These are phyloP conservation scores for Xylaria sp. DNA, from an alignment of 2,329 filamentous ascomycete genomes.

Conservation along the genomic window DNA sequence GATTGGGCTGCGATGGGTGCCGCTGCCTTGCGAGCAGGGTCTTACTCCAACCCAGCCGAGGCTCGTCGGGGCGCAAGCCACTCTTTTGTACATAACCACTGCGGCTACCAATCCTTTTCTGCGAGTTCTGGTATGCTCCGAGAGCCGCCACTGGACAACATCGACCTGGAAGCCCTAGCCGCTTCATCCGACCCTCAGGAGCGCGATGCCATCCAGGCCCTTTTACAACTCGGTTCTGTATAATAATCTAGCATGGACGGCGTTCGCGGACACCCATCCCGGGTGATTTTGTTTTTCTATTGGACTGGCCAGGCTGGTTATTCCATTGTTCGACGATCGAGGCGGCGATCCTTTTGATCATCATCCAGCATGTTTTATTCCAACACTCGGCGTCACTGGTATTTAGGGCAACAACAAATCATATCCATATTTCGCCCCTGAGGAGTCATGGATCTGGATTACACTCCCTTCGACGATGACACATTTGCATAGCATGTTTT, in stretches of 20 bases:
- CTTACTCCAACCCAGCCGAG: constrained; percentile 58
- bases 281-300: constrained; percentile 30
- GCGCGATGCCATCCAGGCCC: constrained; percentile 79
- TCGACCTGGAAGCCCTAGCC: constrained; percentile 55
- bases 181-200: constrained; percentile 69
- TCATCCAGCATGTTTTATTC: constrained; percentile 27
- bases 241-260: constrained; percentile 61
- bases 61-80: constrained; percentile 58
- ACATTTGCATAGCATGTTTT: constrained; percentile 32
- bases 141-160: constrained; percentile 52
- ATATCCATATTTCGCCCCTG: constrained; percentile 20
- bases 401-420: constrained; percentile 20
- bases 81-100: constrained; percentile 52
- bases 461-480: constrained; percentile 21
- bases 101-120: constrained; percentile 52
- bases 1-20: constrained; percentile 93
- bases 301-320: constrained; percentile 32
- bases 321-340: constrained; percentile 32
- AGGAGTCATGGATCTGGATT: constrained; percentile 23
- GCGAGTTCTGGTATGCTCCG: constrained; percentile 56
- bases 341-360: constrained; percentile 34
- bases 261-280: constrained; percentile 45
- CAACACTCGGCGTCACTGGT: constrained; percentile 31
- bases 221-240: constrained; percentile 80
- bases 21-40: constrained; percentile 74